Conservation (phyloP, 78 protist species). For the Capsaspora owczarzaki region DNA sequence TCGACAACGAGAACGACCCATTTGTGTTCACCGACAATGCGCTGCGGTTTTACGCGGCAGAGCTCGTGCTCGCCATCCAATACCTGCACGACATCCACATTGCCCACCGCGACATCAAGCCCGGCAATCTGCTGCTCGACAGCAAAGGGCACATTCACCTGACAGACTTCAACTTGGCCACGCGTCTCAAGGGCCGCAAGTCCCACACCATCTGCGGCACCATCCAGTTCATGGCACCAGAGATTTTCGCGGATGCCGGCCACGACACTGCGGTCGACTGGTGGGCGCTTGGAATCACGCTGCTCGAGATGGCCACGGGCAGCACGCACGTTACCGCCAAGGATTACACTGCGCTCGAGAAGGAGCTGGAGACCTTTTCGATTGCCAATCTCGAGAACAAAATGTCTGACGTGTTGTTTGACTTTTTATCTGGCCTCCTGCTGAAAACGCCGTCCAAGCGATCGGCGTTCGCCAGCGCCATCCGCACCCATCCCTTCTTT, state of each 20-base stretch:
- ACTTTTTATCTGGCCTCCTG: background rate
- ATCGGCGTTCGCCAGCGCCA: background rate
- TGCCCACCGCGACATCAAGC: constrained; percentile 79
- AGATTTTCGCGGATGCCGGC: constrained; percentile 11
- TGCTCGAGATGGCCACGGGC: constrained; percentile 66
- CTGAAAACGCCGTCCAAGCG: background rate
- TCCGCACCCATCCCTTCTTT: background rate
- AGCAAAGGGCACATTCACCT: constrained; percentile 78
- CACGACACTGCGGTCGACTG: constrained; percentile 61
- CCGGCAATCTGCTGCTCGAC: constrained; percentile 88
- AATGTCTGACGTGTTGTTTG: background rate
- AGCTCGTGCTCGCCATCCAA: constrained; percentile 25
- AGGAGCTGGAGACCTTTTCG: background rate
- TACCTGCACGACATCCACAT: constrained; percentile 55
- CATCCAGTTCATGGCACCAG: constrained; percentile 55
- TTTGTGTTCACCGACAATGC: constrained; percentile 62
- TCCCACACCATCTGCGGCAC: constrained; percentile 16
- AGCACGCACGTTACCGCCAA: constrained; percentile 45
- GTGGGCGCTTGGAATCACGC: constrained; percentile 71
- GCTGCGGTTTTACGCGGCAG: constrained; percentile 41
- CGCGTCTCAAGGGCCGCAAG: constrained; percentile 8
- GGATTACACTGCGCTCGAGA: background rate
- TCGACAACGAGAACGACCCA: constrained; percentile 66
- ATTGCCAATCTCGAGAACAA: background rate
- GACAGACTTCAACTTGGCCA: constrained; percentile 93